phyloP scores from a whole-genome alignment of 345 rosid genomes.

The Orychophragmus violaceus region DNA sequence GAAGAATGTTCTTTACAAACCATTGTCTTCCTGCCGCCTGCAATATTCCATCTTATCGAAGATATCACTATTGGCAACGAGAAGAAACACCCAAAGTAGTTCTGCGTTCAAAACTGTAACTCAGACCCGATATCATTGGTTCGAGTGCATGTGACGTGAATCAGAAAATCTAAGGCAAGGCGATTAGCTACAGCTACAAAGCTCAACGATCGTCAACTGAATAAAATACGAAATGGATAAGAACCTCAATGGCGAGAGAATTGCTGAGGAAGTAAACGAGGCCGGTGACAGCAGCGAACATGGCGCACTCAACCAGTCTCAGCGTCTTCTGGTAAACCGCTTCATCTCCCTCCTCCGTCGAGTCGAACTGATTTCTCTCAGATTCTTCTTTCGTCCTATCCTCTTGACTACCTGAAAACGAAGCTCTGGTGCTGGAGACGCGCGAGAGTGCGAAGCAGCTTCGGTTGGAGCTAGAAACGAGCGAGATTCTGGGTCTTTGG shows the following conservation, averaged over 20 bases:
- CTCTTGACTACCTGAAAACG: conserved; percentile 28
- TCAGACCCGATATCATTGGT: neutral
- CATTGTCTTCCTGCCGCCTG: conserved; percentile 94
- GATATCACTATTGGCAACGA: conserved; percentile 83
- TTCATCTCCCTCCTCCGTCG: conserved; percentile 40
- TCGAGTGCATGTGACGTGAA: neutral
- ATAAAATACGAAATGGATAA: neutral
- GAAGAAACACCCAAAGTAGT: conserved; percentile 94
- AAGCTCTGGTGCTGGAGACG: conserved; percentile 30
- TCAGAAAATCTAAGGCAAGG: neutral
- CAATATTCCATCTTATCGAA: conserved; percentile 84
- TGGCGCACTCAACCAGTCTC: conserved; percentile 88
- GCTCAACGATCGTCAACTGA: neutral
- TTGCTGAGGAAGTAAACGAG: conserved; percentile 86
- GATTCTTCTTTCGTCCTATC: conserved; percentile 31
- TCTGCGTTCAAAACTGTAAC: conserved; percentile 39
- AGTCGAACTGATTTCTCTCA: conserved; percentile 1
- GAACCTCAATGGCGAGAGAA: conserved; percentile 86
- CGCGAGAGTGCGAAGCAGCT: conserved; percentile 39
- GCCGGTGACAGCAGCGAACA: conserved; percentile 88
- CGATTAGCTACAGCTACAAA: neutral
- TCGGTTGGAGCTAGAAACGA: conserved; percentile 25
- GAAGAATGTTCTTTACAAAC: conserved; percentile 33
- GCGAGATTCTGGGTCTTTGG: conserved; percentile 13
- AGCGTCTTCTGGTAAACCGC: conserved; percentile 61